Evolutionary conservation across 2,329 filamentous ascomycete species (phyloP).

Genomic region (Dactylellina parvicollis): DNA sequence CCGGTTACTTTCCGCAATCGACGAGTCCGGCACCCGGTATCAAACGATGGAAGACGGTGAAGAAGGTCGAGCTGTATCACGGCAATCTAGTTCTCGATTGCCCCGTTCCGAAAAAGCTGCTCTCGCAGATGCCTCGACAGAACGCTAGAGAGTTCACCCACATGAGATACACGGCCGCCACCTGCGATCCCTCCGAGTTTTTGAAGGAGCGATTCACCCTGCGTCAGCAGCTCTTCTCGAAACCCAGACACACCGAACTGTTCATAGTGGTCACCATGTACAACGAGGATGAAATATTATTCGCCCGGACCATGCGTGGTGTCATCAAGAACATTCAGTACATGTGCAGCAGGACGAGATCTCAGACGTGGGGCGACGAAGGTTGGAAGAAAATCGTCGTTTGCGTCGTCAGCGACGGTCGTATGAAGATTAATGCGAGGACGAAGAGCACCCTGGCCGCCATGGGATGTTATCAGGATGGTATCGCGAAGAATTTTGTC

Average conservation of each 20-base stretch:
- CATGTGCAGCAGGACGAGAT: slow-evolving; percentile 92
- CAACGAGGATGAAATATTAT: slow-evolving; percentile 96
- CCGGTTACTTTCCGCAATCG: slow-evolving; percentile 61
- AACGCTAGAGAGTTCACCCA: slow-evolving; percentile 76
- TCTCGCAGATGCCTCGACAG: slow-evolving; percentile 81
- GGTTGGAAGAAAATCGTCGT: slow-evolving; percentile 99
- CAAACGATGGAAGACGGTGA: slow-evolving; percentile 96
- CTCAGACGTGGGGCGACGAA: slow-evolving; percentile 97
- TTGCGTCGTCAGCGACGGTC: slow-evolving; percentile 94
- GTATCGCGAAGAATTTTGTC: slow-evolving; percentile 97
- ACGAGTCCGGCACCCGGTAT: slow-evolving; percentile 71
- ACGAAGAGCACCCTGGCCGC: slow-evolving; percentile 89
- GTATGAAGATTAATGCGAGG: slow-evolving; percentile 93
- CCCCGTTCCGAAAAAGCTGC: slow-evolving; percentile 85
- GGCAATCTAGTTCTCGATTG: slow-evolving; percentile 97
- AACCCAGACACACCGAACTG: slow-evolving; percentile 74
- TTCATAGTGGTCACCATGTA: slow-evolving; percentile 84
- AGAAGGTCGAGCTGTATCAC: slow-evolving; percentile 95
- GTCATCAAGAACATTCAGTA: slow-evolving; percentile 99
- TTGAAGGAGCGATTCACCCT: slow-evolving; percentile 74
- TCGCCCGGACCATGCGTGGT: slow-evolving; percentile 93
- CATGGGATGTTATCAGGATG: slow-evolving; percentile 97
- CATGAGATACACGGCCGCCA: slow-evolving; percentile 73
- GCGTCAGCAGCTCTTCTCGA: slow-evolving; percentile 74
- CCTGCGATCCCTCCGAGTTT: slow-evolving; percentile 75